A percentile compares a stretch with the other conserved stretches of the same genome.
phyloP scores from a whole-genome alignment of 345 rosid species.

The Nasturtium officinale region DNA sequence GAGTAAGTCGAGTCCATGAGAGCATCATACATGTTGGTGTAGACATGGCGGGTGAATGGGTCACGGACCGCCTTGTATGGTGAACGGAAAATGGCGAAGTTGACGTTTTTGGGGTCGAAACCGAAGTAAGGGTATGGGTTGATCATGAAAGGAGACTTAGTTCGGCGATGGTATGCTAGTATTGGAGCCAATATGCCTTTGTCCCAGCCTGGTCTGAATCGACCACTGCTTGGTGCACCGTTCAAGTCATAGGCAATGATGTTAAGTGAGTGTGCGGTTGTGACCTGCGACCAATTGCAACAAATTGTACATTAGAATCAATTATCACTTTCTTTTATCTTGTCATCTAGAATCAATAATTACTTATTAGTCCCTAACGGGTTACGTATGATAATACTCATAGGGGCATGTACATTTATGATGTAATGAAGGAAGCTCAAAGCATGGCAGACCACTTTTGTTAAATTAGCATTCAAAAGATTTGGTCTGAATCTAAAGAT shows the following conservation, averaged over 20 bases:
- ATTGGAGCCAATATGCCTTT: conserved; percentile 56
- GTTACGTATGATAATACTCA: neutral
- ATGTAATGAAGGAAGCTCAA: conserved; percentile 5
- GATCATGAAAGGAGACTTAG: conserved; percentile 75
- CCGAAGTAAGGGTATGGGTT: conserved; percentile 86
- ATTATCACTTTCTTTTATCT: neutral
- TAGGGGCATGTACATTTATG: neutral
- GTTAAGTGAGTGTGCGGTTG: conserved; percentile 76
- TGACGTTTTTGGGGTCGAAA: conserved; percentile 45
- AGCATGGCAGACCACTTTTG: conserved; percentile 15
- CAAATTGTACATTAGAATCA: conserved; percentile 9
- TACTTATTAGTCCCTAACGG: neutral
- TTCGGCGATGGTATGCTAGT: conserved; percentile 64
- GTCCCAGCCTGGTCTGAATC: conserved; percentile 57
- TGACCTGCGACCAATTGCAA: conserved; percentile 51
- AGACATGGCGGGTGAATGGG: conserved; percentile 49
- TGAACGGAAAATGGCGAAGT: conserved; percentile 58
- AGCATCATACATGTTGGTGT: conserved; percentile 77
- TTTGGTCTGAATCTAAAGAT: conserved; percentile 6
- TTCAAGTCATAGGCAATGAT: conserved; percentile 46
- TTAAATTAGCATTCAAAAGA: neutral
- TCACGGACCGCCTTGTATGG: conserved; percentile 59
- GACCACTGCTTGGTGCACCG: conserved; percentile 59
- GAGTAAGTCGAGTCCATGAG: conserved; percentile 64
- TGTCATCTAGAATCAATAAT: neutral